Conservation (phyloP, 2,329 filamentous ascomycete species). For the Pseudogymnoascus sp. region DNA sequence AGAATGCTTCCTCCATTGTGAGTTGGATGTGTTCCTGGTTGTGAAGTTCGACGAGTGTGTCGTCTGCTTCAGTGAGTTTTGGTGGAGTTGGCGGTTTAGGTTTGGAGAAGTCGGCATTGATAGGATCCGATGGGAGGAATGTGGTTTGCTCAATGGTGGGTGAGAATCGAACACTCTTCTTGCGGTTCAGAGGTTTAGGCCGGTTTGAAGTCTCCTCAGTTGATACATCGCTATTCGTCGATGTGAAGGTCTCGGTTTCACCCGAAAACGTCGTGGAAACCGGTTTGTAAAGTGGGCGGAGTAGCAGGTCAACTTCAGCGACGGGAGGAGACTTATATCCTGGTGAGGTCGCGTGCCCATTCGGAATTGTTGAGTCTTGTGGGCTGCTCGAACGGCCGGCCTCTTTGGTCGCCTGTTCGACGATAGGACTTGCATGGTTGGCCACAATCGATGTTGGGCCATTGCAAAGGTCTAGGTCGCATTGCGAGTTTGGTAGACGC, state of each 20-base stretch:
- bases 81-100: conserved; percentile 17
- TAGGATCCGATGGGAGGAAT: conserved; percentile 42
- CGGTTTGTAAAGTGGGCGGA: conserved; percentile 3
- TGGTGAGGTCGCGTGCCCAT: not conserved
- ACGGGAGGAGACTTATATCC: not conserved
- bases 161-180: conserved; percentile 64
- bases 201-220: not conserved
- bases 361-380: not conserved
- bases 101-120: not conserved
- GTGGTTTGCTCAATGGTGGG: conserved; percentile 57
- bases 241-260: not conserved
- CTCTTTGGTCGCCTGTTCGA: not conserved
- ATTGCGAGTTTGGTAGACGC: conserved; percentile 45
- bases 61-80: conserved; percentile 17
- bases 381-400: not conserved
- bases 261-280: not conserved
- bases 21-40: conserved; percentile 85
- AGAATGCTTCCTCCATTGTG: conserved; percentile 84
- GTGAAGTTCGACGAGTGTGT: conserved; percentile 28
- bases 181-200: conserved; percentile 21
- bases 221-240: conserved; percentile 1
- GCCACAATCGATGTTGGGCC: not conserved
- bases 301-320: not conserved
- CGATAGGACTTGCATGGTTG: not conserved
- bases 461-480: conserved; percentile 21